These are phyloP conservation scores for Neofusicoccum sp. DNA, from an alignment of 2,329 filamentous ascomycete genomes.

Conservation along the genomic window DNA sequence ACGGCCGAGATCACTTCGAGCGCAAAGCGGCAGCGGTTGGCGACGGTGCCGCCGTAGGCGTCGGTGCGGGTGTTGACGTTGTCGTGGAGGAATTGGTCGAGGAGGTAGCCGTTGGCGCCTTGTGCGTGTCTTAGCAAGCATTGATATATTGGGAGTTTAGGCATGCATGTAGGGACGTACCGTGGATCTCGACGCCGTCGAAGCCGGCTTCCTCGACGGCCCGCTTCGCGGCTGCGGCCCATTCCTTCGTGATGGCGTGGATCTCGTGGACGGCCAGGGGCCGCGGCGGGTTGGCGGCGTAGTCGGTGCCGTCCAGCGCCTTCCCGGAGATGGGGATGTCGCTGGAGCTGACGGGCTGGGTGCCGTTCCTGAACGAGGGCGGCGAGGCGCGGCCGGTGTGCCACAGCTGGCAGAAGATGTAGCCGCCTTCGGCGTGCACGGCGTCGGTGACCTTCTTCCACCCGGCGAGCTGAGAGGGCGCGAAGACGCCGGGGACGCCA, in stretches of 20 bases:
- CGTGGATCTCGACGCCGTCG: slow-evolving; percentile 42
- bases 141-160: neutral
- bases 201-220: slow-evolving; percentile 35
- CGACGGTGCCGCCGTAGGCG: slow-evolving; percentile 31
- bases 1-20: slow-evolving; percentile 33
- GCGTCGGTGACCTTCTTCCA: slow-evolving; percentile 36
- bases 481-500: slow-evolving; percentile 32
- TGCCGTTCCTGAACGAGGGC: slow-evolving; percentile 38
- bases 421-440: slow-evolving; percentile 32
- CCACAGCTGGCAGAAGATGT: slow-evolving; percentile 34
- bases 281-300: slow-evolving; percentile 30
- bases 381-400: slow-evolving; percentile 32
- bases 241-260: slow-evolving; percentile 37
- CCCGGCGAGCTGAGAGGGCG: slow-evolving; percentile 29
- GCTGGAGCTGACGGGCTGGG: slow-evolving; percentile 27
- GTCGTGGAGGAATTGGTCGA: slow-evolving; percentile 64
- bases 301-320: slow-evolving; percentile 37
- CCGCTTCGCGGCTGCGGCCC: slow-evolving; percentile 38
- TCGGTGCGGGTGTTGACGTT: slow-evolving; percentile 30
- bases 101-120: slow-evolving; percentile 57
- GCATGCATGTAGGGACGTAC: neutral
- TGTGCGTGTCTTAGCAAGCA: neutral
- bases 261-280: slow-evolving; percentile 42
- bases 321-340: slow-evolving; percentile 39
- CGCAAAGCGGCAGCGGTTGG: slow-evolving; percentile 32